Evolutionary conservation across 352 stramenopile species (phyloP), one percentile per base, ranked within the genome.

Genomic region (Peronospora farinosa): DNA sequence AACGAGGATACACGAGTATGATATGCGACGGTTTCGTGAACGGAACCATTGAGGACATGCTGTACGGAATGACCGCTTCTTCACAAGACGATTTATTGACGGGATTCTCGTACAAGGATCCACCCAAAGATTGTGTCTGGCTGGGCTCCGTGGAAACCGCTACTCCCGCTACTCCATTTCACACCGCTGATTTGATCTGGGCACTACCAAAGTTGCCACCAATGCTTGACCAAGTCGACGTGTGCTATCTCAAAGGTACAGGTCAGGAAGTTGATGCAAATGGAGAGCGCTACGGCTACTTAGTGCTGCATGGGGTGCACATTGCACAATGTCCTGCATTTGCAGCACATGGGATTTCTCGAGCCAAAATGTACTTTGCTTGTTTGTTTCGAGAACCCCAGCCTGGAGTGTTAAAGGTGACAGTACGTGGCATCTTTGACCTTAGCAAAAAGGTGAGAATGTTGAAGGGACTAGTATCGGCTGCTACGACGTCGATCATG

Each of bases 401-500:
- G 16, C 37, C 43, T 0, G 72, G 66, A 7, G 23, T 65, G 3
- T 37, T 78, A 2, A 63, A 75, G 15, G 66, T 79, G 12, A 61
- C 57, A 12, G 64, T 71, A 11, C 63, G 70, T 15, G 63, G 66
- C 23, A 75, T 73, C 21, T 72, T 78, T 46, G 69, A 83, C 32
- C 45, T 73, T 7, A 52, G 54, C 11, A 65, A 69, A 41, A 65
- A 69, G 32, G 59, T 60, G 25, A 47, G 39, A 5, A 64, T 72
- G 40, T 15, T 64, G 0, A 60, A 62, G 9, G 25, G 41, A 0
- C 7, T 67, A 0, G 44, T 64, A 12, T 51, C 54, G 8, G 46
- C 59, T 6, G 57, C 61, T 0, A 77, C 67, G 2, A 55, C 55
- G 7, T 66, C 61, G 1, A 38, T 78, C 12, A 65, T 72, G 45